Evolutionary conservation across 176 grass and related monocot species (phyloP), one percentile per base, ranked within the genome.

Genomic region (Raddia guianensis): DNA sequence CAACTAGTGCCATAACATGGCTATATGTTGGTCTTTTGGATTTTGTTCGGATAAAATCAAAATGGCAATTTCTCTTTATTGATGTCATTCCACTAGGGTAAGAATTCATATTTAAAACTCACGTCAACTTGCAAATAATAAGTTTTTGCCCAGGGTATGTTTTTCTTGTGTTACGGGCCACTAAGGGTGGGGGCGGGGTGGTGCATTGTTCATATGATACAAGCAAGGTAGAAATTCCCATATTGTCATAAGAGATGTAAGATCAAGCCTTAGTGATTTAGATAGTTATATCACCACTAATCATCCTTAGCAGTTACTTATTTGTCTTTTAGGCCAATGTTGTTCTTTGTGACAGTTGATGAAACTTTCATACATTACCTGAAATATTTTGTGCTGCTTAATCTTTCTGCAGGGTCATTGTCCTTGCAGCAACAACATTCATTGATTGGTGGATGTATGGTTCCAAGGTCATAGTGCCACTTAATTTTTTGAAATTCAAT

Each of bases 401-500:
- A 76, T 80, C 5, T 64, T 64, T 85, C 43, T 79, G 76, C 88
- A 98, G 95, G 70, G 70, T 77, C 84, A 75, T 93, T 32, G 77
- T 98, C 52, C 90, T 98, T 81, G 83, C 88, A 49, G 71, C 65
- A 56, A 91, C 90, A 84, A 86, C 83, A 83, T 89, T 91, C 18
- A 62, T 92, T 68, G 92, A 98, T 87, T 85, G 83, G 71, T 93
- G 86, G 83, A 93, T 98, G 81, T 98, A 94, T 80, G 87, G 85
- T 77, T 91, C 90, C 49, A 35, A 42, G 66, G 83, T 91, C 34
- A 85, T 98, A 52, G 95, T 94, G 66, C 92, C 95, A 74, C 86
- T 94, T 75, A 94, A 94, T 77, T 98, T 98, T 83, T 91, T 98
- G 80, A 91, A 85, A 70, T 98, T 98, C 34, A 98, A 98, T 82